Evolutionary conservation across 352 stramenopile species (phyloP), one percentile per base, ranked within the genome.

Genomic region (Phytophthora lateralis): DNA sequence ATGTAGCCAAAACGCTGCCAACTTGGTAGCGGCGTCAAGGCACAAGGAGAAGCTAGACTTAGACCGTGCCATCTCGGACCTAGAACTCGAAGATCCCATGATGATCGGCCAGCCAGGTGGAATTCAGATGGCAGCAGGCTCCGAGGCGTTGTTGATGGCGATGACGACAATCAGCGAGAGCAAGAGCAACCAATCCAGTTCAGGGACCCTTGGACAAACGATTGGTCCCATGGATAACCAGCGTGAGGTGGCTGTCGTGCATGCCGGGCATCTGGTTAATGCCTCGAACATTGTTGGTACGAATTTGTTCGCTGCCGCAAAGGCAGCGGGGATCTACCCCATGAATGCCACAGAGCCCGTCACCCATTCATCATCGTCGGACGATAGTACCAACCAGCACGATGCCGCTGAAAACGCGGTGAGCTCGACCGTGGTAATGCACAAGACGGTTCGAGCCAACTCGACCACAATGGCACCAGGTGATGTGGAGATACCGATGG

Each of bases 21-120:
- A 91, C 45, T 48, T 93, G 17, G 81, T 90, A 10, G 80, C 85
- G 0, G 87, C 87, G 0, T 93, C 82, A 0, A 81, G 71, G 0
- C 87, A 95, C 58, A 89, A 81, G 21, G 80, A 93, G 59, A 80
- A 83, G 12, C 74, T 95, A 0, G 87, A 95, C 47, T 55, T 93
- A 21, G 82, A 85, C 9, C 76, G 83, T 2, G 87, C 87, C 20
- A 96, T 96, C 26, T 92, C 87, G 2, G 82, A 94, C 54, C 54
- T 96, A 24, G 82, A 93, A 64, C 73, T 96, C 0, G 85, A 96
- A 64, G 85, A 96, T 39, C 88, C 88, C 0, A 92, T 94, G 82
- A 89, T 91, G 81, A 89, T 93, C 15, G 77, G 78, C 12, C 81
- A 85, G 52, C 43, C 69, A 21, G 43, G 68, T 50, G 50, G 71